Evolutionary conservation across 1,284 basidiomycete species (phyloP), one percentile per base, ranked within the genome.

Genomic region (Rhodotorula sp.): DNA sequence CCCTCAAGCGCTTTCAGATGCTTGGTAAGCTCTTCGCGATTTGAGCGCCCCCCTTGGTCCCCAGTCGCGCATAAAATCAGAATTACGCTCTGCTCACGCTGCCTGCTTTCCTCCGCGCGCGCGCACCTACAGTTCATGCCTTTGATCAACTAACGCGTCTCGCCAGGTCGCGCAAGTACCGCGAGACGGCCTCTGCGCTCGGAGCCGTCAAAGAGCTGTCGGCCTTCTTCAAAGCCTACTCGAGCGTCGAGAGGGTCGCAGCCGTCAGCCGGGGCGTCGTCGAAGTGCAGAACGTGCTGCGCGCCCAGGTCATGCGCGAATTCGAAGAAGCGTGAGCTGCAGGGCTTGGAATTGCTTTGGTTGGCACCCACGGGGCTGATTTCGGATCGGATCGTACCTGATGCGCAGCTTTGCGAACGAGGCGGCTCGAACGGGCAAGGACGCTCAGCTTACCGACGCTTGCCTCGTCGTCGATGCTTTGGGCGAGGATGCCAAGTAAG

Each of bases 1-100:
- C 89, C 3, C 82, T 98, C 73, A 95, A 93, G 81, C 83, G 93
- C 57, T 85, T 98, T 77, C 93, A 94, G 79, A 96, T 96, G 92
- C 85, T 99, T 26, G 91, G 94, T 95, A 77, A 54, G 86, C 22
- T 29, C n/a, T 8, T 20, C 3, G 30, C 1, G 12, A 17, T 14
- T 12, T 33, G n/a, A 6, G n/a, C 24, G 37, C 37, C 37, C 37
- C n/a, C n/a, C n/a, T n/a, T 42, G 37, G 33, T 10, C 45, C 4
- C 3, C 4, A n/a, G 8, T 22, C 6, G 6, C 33, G 26, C 62
- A 3, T 8, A 29, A 49, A 14, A 18, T 10, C 12, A 6, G 45
- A 8, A 6, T n/a, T 4, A 0, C 26, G 24, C 10, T 14, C 26
- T 53, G 37, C 37, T 42, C 37, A 42, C 37, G 37, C 37, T 42